Percentiles rank a stretch among this genome's conserved stretches.
Evolutionary conservation across 768 basidiomycete genomes (phyloP).

Genomic region (Rhodotorula kratochvilovae): DNA sequence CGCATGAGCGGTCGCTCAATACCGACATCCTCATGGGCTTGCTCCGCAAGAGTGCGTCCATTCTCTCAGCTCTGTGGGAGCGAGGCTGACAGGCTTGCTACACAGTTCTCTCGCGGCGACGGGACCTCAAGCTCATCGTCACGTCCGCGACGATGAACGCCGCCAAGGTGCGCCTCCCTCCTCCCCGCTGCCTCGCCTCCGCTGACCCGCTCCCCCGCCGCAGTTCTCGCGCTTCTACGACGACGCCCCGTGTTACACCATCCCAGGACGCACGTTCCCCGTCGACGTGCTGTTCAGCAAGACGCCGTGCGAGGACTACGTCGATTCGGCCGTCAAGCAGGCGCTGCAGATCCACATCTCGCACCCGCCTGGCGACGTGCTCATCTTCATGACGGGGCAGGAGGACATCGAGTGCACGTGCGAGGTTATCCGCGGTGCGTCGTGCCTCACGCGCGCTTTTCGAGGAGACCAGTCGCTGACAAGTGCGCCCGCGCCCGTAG

Average conservation of each 20-base stretch:
- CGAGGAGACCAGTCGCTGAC: no score
- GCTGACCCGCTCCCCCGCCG: neutral
- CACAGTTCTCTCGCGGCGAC: slow-evolving; percentile 78
- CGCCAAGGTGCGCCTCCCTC: slow-evolving; percentile 65
- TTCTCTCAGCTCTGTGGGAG: neutral
- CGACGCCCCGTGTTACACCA: slow-evolving; percentile 88
- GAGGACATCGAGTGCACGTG: slow-evolving; percentile 98
- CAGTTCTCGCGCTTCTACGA: slow-evolving; percentile 95
- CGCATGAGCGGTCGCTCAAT: slow-evolving; percentile 93
- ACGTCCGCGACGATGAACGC: slow-evolving; percentile 99
- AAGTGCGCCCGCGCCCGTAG: slow-evolving; percentile 51
- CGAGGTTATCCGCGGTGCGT: slow-evolving; percentile 78
- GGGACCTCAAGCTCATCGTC: slow-evolving; percentile 92
- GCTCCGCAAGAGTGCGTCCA: slow-evolving; percentile 72
- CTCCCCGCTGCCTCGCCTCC: neutral
- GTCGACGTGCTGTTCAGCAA: slow-evolving; percentile 95
- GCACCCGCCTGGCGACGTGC: slow-evolving; percentile 83
- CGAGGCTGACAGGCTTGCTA: no score
- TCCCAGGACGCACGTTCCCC: slow-evolving; percentile 90
- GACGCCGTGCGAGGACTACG: slow-evolving; percentile 98
- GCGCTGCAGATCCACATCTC: slow-evolving; percentile 94
- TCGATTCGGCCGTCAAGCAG: slow-evolving; percentile 96
- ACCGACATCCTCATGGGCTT: slow-evolving; percentile 98
- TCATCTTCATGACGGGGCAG: slow-evolving; percentile 99
- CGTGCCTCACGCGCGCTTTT: no score